Evolutionary conservation across 805 yeast species (phyloP).

Genomic region (Starmerella geochares): DNA sequence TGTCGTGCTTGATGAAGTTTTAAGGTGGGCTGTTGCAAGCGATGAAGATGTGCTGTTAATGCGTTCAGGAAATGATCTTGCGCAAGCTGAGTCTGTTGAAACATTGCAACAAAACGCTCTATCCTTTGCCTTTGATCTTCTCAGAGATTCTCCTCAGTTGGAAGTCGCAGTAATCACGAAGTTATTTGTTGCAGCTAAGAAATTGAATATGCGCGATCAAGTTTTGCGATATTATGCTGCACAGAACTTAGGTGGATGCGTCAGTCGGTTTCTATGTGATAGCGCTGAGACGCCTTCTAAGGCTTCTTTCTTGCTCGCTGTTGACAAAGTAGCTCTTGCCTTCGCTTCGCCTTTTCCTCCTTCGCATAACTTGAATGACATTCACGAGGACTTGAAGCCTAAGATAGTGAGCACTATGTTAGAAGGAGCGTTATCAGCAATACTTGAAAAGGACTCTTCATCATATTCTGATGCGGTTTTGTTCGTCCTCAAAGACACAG

Average conservation of each 20-base stretch:
- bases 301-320: neutral
- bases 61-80: neutral
- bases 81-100: neutral
- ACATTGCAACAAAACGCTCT: neutral
- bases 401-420: neutral
- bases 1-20: neutral
- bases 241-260: neutral
- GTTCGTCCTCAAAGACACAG: neutral
- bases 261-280: neutral
- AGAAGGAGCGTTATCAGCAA: neutral
- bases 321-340: constrained; percentile 2
- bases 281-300: neutral
- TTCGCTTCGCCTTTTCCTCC: neutral
- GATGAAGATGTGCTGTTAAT: neutral
- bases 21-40: neutral
- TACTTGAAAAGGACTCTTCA: neutral
- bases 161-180: neutral
- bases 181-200: neutral
- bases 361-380: neutral
- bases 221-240: constrained; percentile 1
- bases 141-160: neutral
- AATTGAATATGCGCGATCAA: neutral
- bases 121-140: neutral
- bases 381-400: neutral
- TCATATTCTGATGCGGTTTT: neutral